Evolutionary conservation across 2,329 filamentous ascomycete species (phyloP), one percentile per base, ranked within the genome.

Genomic region (Colletotrichum spinosum): DNA sequence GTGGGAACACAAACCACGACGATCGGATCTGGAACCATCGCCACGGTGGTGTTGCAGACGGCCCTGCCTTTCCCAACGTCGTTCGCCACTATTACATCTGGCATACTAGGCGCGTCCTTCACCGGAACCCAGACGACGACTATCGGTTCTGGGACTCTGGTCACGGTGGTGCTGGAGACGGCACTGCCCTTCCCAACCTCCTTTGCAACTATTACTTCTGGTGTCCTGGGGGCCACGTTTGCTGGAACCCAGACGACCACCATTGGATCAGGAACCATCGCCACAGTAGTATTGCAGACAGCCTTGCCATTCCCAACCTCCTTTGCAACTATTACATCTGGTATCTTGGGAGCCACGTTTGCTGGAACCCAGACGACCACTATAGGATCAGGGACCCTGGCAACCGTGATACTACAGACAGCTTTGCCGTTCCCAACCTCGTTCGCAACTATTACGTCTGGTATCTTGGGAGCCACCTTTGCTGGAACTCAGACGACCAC

Each of bases 231-330:
- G 5, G 44, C n/a, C 8, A 46, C 48, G 2, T 63, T 63, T 10
- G 11, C n/a, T 4, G 60, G 60, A 9, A 63, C 60, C 12, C 54
- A 42, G 45, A 46, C 54, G 13, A 50, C 60, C 6, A 55, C 53
- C 7, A 10, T 45, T 5, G 53, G 39, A 38, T 46, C 15, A 9
- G 50, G 50, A 4, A 53, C 35, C 11, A 12, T 53, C 17, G 52
- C 39, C 35, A 55, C 52, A 7, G 52, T 44, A 6, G 37, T 45
- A 3, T 15, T 39, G 4, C 35, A 53, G 38, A 53, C 50, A 6
- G 50, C 50, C 33, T 15, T 53, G 15, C 50, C 50, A 25, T 15
- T 45, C 41, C 44, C 44, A 12, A 46, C 44, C n/a, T 13, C 44
- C 3, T 46, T n/a, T 15, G 15, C n/a, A 2, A 45, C 42, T 8